Percentiles rank a stretch among this genome's conserved stretches.
Conservation (phyloP, 768 basidiomycete species). For the Boletus sp. region DNA sequence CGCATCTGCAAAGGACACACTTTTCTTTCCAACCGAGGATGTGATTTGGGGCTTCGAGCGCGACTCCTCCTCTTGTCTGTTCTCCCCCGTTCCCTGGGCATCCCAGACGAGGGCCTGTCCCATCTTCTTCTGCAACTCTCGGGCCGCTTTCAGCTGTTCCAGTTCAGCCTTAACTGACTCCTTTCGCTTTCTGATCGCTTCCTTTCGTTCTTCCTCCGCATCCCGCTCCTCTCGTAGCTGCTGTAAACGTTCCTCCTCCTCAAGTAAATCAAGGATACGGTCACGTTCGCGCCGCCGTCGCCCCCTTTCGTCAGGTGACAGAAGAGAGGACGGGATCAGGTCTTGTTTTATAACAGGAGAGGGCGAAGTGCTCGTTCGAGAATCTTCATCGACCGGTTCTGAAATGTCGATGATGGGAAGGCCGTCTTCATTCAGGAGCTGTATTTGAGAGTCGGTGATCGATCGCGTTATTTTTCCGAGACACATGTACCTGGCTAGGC, state of each 20-base stretch:
- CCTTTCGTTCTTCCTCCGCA: constrained; percentile 42
- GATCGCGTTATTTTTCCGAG: constrained; percentile 15
- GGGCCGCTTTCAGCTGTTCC: constrained; percentile 37
- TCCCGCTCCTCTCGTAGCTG: constrained; percentile 40
- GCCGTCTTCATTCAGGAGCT: constrained; percentile 77
- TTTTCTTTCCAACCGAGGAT: constrained; percentile 50
- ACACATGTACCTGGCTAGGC: constrained; percentile 59
- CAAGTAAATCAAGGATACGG: constrained; percentile 63
- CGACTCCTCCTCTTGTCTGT: constrained; percentile 28
- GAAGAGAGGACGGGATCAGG: constrained; percentile 44
- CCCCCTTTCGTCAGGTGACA: constrained; percentile 48
- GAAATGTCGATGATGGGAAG: constrained; percentile 77
- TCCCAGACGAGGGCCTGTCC: constrained; percentile 61
- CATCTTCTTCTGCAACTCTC: constrained; percentile 74
- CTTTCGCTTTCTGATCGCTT: constrained; percentile 50
- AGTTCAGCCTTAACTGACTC: constrained; percentile 45
- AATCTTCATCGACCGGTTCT: constrained; percentile 46
- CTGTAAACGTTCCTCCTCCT: constrained; percentile 62
- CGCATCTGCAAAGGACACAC: constrained; percentile 60
- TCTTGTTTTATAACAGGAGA: constrained; percentile 39
- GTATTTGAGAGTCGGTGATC: constrained; percentile 19
- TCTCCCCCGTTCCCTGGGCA: constrained; percentile 36
- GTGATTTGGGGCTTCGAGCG: constrained; percentile 25
- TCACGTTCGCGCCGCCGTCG: constrained; percentile 58
- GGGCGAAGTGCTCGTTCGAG: constrained; percentile 17